Evolutionary conservation across 2,329 filamentous ascomycete species (phyloP).

Genomic region (Monosporascus sp.): DNA sequence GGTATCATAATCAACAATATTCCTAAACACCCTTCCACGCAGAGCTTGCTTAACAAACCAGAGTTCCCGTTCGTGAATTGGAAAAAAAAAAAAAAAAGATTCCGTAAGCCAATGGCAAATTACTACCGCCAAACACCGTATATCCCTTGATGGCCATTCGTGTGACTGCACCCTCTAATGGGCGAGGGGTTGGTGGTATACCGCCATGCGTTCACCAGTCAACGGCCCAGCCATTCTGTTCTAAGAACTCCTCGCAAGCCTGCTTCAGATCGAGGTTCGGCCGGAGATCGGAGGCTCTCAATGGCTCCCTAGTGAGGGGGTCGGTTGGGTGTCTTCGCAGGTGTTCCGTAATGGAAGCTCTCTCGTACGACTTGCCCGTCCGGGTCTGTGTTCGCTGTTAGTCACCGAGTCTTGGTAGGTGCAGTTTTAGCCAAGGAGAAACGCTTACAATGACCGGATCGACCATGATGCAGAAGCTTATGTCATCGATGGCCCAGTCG

Average conservation of each 20-base stretch:
- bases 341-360: conserved; percentile 80
- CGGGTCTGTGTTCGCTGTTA: conserved; percentile 53
- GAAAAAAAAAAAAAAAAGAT: too few relatives aligned
- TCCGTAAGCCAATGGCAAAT: too few relatives aligned
- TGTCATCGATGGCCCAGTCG: conserved; percentile 73
- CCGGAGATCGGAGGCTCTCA: conserved; percentile 64
- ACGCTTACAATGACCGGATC: conserved; percentile 57
- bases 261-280: conserved; percentile 78
- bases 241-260: conserved; percentile 80
- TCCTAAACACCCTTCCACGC: too few relatives aligned
- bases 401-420: neutral
- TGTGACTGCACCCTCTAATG: too few relatives aligned
- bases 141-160: too few relatives aligned
- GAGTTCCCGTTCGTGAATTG: too few relatives aligned
- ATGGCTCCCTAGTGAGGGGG: conserved; percentile 75
- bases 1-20: too few relatives aligned
- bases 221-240: conserved; percentile 85
- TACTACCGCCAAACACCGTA: too few relatives aligned
- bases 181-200: neutral
- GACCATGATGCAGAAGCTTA: conserved; percentile 68
- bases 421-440: neutral
- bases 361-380: conserved; percentile 86
- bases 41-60: too few relatives aligned
- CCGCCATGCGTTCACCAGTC: conserved; percentile 62
- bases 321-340: conserved; percentile 71